Percentiles rank a stretch among this genome's conserved stretches.
These are phyloP conservation scores for Chlorencoelia australis DNA, from an alignment of 2,329 filamentous ascomycete genomes.

Conservation along the genomic window DNA sequence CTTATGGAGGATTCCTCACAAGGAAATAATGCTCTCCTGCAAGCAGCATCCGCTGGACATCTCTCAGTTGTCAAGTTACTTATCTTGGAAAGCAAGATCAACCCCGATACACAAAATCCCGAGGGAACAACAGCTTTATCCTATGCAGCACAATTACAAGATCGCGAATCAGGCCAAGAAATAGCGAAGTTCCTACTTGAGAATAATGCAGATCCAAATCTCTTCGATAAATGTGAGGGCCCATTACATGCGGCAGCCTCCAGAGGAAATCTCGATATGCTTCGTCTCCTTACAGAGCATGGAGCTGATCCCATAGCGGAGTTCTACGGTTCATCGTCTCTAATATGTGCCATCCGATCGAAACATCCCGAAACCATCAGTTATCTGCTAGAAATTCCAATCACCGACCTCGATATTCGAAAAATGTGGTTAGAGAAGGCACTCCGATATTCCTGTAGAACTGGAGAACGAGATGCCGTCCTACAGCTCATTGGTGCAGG, in stretches of 20 bases:
- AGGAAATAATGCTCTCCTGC: constrained; percentile 5
- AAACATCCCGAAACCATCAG: constrained; percentile 3
- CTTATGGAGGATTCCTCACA: constrained; percentile 8
- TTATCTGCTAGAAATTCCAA: constrained; percentile 2
- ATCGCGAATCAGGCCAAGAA: constrained; percentile 3
- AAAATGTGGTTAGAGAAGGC: constrained; percentile 2
- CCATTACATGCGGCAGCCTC: constrained; percentile 12
- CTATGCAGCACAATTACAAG: constrained; percentile 5
- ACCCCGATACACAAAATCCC: constrained; percentile 4
- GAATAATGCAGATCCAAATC: constrained; percentile 11
- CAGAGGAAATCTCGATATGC: constrained; percentile 5
- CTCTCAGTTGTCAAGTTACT: constrained; percentile 11
- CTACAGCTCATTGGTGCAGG: constrained; percentile 7
- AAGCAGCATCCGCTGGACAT: constrained; percentile 8
- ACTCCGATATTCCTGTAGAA: constrained; percentile 3
- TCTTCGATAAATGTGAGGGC: background rate
- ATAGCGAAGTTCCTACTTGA: constrained; percentile 11
- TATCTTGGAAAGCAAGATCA: constrained; percentile 4
- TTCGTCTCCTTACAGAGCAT: constrained; percentile 8
- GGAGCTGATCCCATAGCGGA: constrained; percentile 9
- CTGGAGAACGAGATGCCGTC: constrained; percentile 3
- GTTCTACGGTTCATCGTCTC: constrained; percentile 1
- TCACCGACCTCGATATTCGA: constrained; percentile 1
- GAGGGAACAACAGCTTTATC: constrained; percentile 8
- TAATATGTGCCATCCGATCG: constrained; percentile 8